Evolutionary conservation across 176 grass and related monocot species (phyloP).

Genomic region (Cenchrus fungigraminus): DNA sequence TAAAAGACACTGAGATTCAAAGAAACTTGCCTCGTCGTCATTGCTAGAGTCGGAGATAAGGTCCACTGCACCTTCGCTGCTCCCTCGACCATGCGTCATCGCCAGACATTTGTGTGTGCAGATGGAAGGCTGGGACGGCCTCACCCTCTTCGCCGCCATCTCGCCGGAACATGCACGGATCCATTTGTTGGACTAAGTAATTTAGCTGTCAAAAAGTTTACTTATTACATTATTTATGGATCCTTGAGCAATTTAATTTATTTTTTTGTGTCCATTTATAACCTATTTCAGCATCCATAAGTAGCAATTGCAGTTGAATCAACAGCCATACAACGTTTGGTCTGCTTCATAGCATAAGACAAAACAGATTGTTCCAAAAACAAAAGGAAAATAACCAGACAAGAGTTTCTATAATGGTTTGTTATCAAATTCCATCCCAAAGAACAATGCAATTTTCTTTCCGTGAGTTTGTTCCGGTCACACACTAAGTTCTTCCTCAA

Average conservation of each 20-base stretch:
- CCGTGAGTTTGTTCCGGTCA: neutral
- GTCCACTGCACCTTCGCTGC: no score
- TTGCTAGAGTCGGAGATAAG: no score
- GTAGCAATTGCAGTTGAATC: neutral
- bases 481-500: neutral
- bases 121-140: no score
- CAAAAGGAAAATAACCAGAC: neutral
- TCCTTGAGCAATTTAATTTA: neutral
- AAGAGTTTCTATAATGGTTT: neutral
- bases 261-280: neutral
- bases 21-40: no score
- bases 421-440: constrained; percentile 4
- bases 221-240: neutral
- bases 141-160: no score
- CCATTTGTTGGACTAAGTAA: neutral
- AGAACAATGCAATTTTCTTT: neutral
- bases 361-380: neutral
- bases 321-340: neutral
- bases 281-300: neutral
- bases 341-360: neutral
- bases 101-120: no score
- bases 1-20: no score
- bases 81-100: no score
- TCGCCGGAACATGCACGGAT: no score
- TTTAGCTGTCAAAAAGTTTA: neutral